Base-by-base conservation (phyloP, 2,329 filamentous ascomycete species). In the Paracorniculantispora psalliotae region DNA sequence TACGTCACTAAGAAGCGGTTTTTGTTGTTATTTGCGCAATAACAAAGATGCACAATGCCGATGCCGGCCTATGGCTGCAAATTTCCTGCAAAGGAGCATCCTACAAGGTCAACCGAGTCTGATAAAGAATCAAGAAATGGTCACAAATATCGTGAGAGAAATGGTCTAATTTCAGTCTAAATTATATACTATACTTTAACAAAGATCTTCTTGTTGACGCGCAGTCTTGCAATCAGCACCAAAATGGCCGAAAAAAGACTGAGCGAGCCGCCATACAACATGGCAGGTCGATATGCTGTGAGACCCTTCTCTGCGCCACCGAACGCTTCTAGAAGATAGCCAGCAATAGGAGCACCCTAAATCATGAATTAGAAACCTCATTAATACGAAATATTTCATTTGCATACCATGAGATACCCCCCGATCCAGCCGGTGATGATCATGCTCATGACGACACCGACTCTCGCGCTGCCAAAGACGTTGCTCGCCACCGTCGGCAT, bases 401-500 rank as follows among this genome's bases (percentile, higher is more conserved):
- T 35, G 69, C 76, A 69, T 64, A 81, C 81, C 72, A 86, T 75
- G 2, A 87, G 70, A 69, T 87, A 88, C 0, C 85, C 84, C 0
- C 78, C 79, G 3, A 78, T 74, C 84, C 84, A 88, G 1, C 81
- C 79, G 0, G 80, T 85, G 2, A 85, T 77, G 30, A 83, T 77
- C 82, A 87, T 86, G 7, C 81, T 78, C 79, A 87, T 84, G 0
- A 81, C 82, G 21, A 83, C 78, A 4, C 78, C 73, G 28, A 84
- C 77, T 4, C 80, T 73, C 1, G 76, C 77, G 5, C 77, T 81
- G 1, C 82, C 84, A 70, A 85, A 86, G 0, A 84, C 77, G 62
- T 79, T 83, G 0, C 80, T 79, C 0, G 87, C 80, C 2, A 84
- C 83, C 0, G 84, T 86, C 0, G 85, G 85, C 75, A 87, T 85